phyloP scores from a whole-genome alignment of 768 basidiomycete genomes.

The Calocybe indica region DNA sequence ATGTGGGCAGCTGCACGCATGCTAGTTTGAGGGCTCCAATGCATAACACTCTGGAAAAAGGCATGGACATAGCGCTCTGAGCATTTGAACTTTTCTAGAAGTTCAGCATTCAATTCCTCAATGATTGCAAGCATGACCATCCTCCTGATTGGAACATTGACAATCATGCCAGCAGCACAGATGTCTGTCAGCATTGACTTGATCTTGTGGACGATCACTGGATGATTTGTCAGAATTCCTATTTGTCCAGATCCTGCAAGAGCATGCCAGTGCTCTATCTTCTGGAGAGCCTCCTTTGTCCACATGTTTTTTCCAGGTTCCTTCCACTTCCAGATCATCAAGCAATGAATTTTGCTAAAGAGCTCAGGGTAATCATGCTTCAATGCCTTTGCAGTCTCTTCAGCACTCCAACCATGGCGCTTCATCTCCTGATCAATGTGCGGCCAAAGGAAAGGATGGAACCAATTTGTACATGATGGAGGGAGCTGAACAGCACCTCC shows the following conservation, averaged over 20 bases:
- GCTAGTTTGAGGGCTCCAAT: background rate
- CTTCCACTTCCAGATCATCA: background rate
- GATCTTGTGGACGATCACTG: background rate
- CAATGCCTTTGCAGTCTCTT: background rate
- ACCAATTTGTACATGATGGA: constrained; percentile 11
- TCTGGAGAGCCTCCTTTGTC: background rate
- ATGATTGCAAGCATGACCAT: background rate
- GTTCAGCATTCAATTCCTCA: background rate
- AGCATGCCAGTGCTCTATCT: background rate
- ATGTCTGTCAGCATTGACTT: background rate
- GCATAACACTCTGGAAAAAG: background rate
- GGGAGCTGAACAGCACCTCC: constrained; percentile 8
- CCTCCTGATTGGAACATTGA: background rate
- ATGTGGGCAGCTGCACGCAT: background rate
- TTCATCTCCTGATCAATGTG: constrained; percentile 7
- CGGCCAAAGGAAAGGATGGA: constrained; percentile 12
- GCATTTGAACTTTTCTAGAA: background rate
- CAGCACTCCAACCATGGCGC: constrained; percentile 7
- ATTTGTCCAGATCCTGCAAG: background rate
- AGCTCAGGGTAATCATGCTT: background rate
- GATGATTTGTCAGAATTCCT: background rate
- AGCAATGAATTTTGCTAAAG: background rate
- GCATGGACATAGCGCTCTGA: background rate
- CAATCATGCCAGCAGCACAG: background rate
- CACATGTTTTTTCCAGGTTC: background rate